These are phyloP conservation scores for Lasiodiplodia theobromae DNA, from an alignment of 2,329 filamentous ascomycete species.

Conservation along the genomic window DNA sequence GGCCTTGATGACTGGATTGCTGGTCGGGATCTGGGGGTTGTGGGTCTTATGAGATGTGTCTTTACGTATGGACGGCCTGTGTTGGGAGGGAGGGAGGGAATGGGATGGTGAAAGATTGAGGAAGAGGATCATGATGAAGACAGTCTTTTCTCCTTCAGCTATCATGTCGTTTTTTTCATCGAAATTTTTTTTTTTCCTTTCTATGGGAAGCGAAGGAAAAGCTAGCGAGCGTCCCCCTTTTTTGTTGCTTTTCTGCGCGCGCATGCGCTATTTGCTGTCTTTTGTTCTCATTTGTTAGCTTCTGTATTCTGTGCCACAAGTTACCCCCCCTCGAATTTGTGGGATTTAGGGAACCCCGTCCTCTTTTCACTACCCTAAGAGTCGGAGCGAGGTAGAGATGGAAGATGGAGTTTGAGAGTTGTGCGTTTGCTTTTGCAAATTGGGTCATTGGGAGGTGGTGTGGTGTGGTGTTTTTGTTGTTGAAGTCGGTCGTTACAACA, in stretches of 20 bases:
- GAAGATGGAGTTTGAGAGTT: neutral
- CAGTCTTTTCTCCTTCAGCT: conserved; percentile 1
- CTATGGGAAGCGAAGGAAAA: neutral
- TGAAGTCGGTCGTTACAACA: neutral
- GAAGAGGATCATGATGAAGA: neutral
- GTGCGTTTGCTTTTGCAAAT: neutral
- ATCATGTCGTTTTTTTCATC: neutral
- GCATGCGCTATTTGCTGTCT: neutral
- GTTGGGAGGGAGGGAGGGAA: neutral
- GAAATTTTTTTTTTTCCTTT: neutral
- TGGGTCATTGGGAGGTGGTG: neutral
- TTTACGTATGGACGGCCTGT: neutral
- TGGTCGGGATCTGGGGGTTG: neutral
- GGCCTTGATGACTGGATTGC: neutral
- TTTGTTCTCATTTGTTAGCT: neutral
- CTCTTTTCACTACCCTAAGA: neutral
- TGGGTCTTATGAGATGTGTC: neutral
- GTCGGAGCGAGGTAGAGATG: neutral
- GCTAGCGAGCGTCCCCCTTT: neutral
- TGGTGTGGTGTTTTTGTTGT: neutral
- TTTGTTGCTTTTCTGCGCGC: neutral
- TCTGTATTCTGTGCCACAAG: neutral
- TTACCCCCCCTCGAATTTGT: neutral
- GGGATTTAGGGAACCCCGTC: neutral
- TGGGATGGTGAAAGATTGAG: neutral